Evolutionary conservation across 768 basidiomycete species (phyloP).

Genomic region (Megacollybia marginata): DNA sequence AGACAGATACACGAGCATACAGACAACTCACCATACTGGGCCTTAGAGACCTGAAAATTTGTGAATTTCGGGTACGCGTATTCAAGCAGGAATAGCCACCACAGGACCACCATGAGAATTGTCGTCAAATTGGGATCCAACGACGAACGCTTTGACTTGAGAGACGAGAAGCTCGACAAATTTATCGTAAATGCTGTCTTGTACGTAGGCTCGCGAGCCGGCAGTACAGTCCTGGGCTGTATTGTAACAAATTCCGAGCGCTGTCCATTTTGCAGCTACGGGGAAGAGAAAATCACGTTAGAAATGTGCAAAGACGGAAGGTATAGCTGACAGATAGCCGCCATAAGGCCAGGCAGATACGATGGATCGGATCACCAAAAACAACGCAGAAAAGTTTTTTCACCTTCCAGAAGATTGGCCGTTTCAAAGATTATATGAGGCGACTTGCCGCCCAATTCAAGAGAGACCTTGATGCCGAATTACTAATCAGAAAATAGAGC

Average conservation of each 20-base stretch:
- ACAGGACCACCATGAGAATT: conserved; percentile 74
- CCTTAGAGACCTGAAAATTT: conserved; percentile 53
- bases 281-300: background rate
- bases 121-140: conserved; percentile 80
- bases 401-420: conserved; percentile 84
- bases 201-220: conserved; percentile 85
- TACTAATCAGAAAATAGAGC: background rate
- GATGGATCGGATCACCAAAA: background rate
- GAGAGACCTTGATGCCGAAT: conserved; percentile 50
- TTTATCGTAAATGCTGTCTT: conserved; percentile 81
- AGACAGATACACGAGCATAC: no score
- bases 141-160: conserved; percentile 60
- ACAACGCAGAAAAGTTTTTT: conserved; percentile 7
- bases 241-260: conserved; percentile 81
- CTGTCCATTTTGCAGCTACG: conserved; percentile 77
- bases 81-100: conserved; percentile 29
- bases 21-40: conserved; percentile 35
- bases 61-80: background rate
- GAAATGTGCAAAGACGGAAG: background rate
- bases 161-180: conserved; percentile 61
- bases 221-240: conserved; percentile 93
- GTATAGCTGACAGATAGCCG: background rate
- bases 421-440: conserved; percentile 86
- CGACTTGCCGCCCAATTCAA: conserved; percentile 93
- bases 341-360: background rate